These are phyloP conservation scores for Magnaporthiopsis poae DNA, from an alignment of 2,329 filamentous ascomycete species.

Conservation along the genomic window DNA sequence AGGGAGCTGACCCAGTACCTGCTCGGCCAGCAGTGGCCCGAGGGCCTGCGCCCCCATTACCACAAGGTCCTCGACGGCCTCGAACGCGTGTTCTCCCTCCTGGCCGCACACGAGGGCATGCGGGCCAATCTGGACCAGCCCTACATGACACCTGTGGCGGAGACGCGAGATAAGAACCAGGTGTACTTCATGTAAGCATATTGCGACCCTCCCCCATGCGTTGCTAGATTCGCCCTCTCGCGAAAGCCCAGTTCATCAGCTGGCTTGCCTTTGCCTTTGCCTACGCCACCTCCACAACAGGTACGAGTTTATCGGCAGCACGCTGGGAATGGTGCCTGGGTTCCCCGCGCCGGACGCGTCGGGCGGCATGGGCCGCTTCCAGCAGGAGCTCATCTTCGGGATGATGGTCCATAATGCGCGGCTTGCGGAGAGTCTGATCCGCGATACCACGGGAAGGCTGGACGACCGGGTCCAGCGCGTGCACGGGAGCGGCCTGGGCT, in stretches of 20 bases:
- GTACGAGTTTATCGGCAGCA: not conserved
- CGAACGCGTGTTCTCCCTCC: not conserved
- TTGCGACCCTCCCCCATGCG: not conserved
- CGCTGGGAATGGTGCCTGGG: not conserved
- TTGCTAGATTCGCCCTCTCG: too few species aligned
- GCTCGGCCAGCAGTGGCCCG: not conserved
- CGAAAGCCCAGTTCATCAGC: too few species aligned
- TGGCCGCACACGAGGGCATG: not conserved
- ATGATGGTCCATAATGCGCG: not conserved
- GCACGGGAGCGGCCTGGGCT: not conserved
- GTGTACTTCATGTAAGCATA: not conserved
- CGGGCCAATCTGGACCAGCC: not conserved
- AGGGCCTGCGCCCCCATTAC: not conserved
- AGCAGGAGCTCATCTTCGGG: too few species aligned
- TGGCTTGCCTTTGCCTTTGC: too few species aligned
- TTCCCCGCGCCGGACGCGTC: not conserved
- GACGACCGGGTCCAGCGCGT: not conserved
- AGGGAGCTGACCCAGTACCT: not conserved
- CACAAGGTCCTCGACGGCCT: not conserved
- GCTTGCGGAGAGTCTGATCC: not conserved
- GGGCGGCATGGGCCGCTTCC: too few species aligned
- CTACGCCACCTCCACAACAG: not conserved
- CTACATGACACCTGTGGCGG: not conserved
- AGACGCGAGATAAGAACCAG: not conserved
- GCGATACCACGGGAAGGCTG: not conserved